Base-by-base conservation (phyloP, 495 filamentous ascomycete genomes). In the Trichocladium uniseriatum region DNA sequence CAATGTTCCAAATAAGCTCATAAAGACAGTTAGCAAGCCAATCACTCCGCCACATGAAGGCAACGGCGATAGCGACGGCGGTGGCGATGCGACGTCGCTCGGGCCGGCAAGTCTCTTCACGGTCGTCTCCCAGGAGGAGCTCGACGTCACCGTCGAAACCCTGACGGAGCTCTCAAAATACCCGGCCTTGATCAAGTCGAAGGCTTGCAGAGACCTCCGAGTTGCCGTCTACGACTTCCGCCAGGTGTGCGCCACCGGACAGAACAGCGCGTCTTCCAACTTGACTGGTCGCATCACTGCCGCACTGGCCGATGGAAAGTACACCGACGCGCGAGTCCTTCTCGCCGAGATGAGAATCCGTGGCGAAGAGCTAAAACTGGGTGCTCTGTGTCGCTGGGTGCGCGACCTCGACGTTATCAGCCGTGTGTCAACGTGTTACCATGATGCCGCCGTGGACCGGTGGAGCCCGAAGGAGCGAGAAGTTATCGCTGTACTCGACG, bases 351-450 rank as follows among this genome's bases (percentile, higher is more conserved):
- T 74, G 70, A 54, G 58, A 15, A 69, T 73, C 6, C 55, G 69
- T 22, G 53, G 58, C 10, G 56, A 74, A 34, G 58, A 56, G 18
- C 71, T 69, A 10, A 72, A 71, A 39, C 57, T 74, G 7, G 72
- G 72, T 5, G 68, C 72, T 1, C 58, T 76, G 9, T 72, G 69
- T 46, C 61, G 72, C 34, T 76, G 72, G 72, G 72, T 76, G 28
- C 56, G 72, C 39, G 71, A 74, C 43, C 58, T 74, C 20, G 72
- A 76, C 51, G 67, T 70, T 28, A 65, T 72, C 38, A 71, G 65
- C 55, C 68, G 70, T 7, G 49, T 73, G 1, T 64, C 61, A 27
- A 27, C 2, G 60, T 53, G 14, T 36, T 53, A 13, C 42, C 46
- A 11, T 37, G 15, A 8, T 34, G 13, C 8, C 41, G 24, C 19